Conservation (phyloP, 1,284 basidiomycete species). For the Boletus hoseneyae region DNA sequence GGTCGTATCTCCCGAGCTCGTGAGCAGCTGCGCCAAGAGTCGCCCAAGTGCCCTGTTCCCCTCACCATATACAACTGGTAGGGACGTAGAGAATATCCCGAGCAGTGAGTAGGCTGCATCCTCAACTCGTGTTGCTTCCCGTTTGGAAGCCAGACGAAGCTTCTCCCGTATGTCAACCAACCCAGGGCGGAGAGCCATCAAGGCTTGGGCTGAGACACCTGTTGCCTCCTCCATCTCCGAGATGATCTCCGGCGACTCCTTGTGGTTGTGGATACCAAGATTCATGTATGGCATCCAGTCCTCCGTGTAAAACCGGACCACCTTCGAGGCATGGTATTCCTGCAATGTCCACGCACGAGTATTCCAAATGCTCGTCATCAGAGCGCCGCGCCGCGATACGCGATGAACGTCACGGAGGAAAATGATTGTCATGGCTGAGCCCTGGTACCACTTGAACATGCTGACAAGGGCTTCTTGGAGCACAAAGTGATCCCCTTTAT, state of each 20-base stretch:
- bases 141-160: too few relatives aligned
- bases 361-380: slow-evolving; percentile 2
- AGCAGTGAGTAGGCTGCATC: not conserved
- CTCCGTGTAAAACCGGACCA: too few relatives aligned
- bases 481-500: slow-evolving; percentile 4
- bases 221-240: slow-evolving; percentile 5
- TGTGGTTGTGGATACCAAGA: not conserved
- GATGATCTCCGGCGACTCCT: not conserved
- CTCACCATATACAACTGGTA: slow-evolving; percentile 3
- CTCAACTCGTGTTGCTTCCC: too few relatives aligned
- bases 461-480: slow-evolving; percentile 11
- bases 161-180: too few relatives aligned
- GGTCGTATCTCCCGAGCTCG: not conserved
- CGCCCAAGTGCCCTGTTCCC: slow-evolving; percentile 3
- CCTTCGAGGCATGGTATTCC: too few relatives aligned
- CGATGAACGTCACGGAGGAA: slow-evolving; percentile 2
- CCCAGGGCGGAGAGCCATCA: not conserved
- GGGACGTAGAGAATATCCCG: not conserved
- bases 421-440: slow-evolving; percentile 1
- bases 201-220: not conserved
- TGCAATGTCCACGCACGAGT: not conserved
- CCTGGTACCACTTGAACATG: slow-evolving; percentile 14
- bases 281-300: too few relatives aligned
- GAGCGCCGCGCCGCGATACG: slow-evolving; percentile 1
- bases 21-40: not conserved